Conservation (phyloP, 2,329 filamentous ascomycete species). For the Tolypocladium paradoxum region DNA sequence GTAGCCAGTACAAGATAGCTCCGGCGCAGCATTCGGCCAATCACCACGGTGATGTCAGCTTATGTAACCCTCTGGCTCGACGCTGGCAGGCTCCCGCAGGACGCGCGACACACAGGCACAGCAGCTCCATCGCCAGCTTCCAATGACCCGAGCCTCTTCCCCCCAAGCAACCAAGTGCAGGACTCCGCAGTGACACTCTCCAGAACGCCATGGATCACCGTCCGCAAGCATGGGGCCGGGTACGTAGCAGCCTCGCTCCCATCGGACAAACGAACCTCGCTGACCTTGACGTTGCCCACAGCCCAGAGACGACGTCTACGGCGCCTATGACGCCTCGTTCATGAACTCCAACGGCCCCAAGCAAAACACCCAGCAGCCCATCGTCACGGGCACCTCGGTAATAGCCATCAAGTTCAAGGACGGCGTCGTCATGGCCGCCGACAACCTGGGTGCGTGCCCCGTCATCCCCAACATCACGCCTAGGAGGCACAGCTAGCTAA, state of each 20-base stretch:
- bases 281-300: slow-evolving; percentile 28
- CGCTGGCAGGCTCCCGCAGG: slow-evolving; percentile 23
- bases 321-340: slow-evolving; percentile 80
- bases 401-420: slow-evolving; percentile 92
- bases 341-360: slow-evolving; percentile 62
- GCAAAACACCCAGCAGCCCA: slow-evolving; percentile 81
- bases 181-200: neutral
- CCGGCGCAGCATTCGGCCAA: slow-evolving; percentile 14
- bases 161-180: neutral
- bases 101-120: slow-evolving; percentile 20
- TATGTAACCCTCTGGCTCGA: slow-evolving; percentile 15
- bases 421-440: slow-evolving; percentile 90
- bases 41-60: slow-evolving; percentile 13
- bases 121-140: slow-evolving; percentile 7
- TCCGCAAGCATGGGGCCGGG: slow-evolving; percentile 63
- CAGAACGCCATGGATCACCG: slow-evolving; percentile 52
- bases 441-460: slow-evolving; percentile 68
- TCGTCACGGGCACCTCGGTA: slow-evolving; percentile 94
- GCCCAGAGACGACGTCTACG: slow-evolving; percentile 97
- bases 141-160: slow-evolving; percentile 1
- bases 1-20: slow-evolving; percentile 4
- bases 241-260: slow-evolving; percentile 29
- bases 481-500: neutral
- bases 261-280: neutral
- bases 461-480: neutral